These are phyloP conservation scores for Calophaca sinica DNA, from an alignment of 306 rosid genomes.

Conservation along the genomic window DNA sequence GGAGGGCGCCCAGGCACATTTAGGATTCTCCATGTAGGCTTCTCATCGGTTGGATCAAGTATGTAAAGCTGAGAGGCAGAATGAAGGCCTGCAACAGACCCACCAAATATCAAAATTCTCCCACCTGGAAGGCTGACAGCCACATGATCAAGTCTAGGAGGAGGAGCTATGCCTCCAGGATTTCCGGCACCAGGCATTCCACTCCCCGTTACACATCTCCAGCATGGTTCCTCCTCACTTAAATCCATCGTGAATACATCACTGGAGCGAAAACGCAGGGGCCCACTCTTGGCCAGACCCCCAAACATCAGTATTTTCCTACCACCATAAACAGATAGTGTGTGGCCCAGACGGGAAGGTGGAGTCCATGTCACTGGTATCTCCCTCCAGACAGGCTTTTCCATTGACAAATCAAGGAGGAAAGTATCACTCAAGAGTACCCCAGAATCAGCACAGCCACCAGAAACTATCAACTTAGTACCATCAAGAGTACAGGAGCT, in stretches of 20 bases:
- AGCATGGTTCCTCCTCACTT: conserved; percentile 96
- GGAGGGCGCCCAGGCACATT: conserved; percentile 97
- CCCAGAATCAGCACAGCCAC: conserved; percentile 99
- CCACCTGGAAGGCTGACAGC: conserved; percentile 99
- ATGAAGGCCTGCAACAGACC: conserved; percentile 99
- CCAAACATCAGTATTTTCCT: conserved; percentile 98
- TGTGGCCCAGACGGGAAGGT: conserved; percentile 96
- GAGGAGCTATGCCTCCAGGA: conserved; percentile 98
- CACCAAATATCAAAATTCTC: conserved; percentile 95
- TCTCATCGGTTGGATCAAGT: conserved; percentile 94
- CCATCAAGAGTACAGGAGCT: conserved; percentile 99
- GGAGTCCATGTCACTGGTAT: conserved; percentile 98
- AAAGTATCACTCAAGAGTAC: conserved; percentile 96
- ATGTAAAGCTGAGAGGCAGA: conserved; percentile 97
- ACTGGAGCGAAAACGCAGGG: conserved; percentile 92
- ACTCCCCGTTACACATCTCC: conserved; percentile 97
- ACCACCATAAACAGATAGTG: conserved; percentile 96
- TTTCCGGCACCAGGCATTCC: conserved; percentile 99
- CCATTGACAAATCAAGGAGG: conserved; percentile 97
- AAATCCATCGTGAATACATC: conserved; percentile 97
- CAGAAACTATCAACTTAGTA: conserved; percentile 97
- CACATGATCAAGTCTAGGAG: conserved; percentile 99
- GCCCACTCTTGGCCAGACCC: conserved; percentile 99
- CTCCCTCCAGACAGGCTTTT: conserved; percentile 96
- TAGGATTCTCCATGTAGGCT: conserved; percentile 96